Conservation (phyloP, 345 rosid genomes). For the Ricinus communis region DNA sequence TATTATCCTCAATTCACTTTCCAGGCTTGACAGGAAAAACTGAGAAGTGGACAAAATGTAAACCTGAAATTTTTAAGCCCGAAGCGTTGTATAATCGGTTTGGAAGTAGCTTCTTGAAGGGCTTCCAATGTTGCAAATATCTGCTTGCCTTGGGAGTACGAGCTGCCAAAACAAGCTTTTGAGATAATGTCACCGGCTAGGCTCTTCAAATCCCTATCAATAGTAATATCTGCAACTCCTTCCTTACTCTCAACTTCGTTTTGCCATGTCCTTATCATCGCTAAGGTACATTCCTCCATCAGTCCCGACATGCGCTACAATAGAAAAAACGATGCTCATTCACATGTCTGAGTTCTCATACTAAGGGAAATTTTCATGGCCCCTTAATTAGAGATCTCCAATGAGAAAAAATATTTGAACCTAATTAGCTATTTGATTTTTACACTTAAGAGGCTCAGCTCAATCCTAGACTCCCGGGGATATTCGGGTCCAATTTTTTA, state of each 20-base stretch:
- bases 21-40: too few species aligned
- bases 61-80: slow-evolving; percentile 21
- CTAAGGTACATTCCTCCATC: slow-evolving; percentile 29
- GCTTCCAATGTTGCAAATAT: slow-evolving; percentile 25
- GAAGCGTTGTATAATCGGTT: slow-evolving; percentile 18
- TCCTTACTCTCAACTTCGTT: neutral
- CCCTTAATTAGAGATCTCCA: too few species aligned
- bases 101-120: slow-evolving; percentile 27
- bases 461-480: too few species aligned
- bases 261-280: slow-evolving; percentile 24
- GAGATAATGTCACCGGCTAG: slow-evolving; percentile 31
- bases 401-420: too few species aligned
- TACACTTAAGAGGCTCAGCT: too few species aligned
- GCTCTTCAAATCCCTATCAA: slow-evolving; percentile 28
- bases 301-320: slow-evolving; percentile 27
- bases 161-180: slow-evolving; percentile 36
- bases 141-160: slow-evolving; percentile 22
- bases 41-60: too few species aligned
- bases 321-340: too few species aligned
- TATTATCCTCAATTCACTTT: too few species aligned
- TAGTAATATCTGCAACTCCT: slow-evolving; percentile 24
- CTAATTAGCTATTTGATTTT: too few species aligned
- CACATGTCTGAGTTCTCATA: too few species aligned
- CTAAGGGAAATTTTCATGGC: too few species aligned
- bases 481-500: too few species aligned